Conservation (phyloP, 306 rosid genomes). For the Casuarina glauca region DNA sequence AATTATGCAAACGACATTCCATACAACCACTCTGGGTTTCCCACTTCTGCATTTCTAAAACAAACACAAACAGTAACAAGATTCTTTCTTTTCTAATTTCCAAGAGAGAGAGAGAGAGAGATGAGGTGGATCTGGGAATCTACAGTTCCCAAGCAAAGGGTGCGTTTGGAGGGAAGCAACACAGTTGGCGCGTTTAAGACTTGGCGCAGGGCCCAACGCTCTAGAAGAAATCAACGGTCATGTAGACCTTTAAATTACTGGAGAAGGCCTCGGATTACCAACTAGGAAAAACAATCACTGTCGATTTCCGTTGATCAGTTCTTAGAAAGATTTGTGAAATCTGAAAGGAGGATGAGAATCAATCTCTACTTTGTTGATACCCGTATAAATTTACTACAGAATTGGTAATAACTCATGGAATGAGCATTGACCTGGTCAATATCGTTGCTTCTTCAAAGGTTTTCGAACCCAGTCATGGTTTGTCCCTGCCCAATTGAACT, state of each 20-base stretch:
- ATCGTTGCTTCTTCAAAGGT: too few relatives aligned
- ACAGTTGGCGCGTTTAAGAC: neutral
- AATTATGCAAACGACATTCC: neutral
- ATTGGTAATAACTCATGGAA: too few relatives aligned
- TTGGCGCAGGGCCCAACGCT: neutral
- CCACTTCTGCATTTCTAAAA: neutral
- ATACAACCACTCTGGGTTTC: neutral
- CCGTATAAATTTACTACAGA: too few relatives aligned
- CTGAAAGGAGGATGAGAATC: too few relatives aligned
- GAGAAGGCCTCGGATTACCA: too few relatives aligned
- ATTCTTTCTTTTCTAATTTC: neutral
- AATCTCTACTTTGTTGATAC: too few relatives aligned
- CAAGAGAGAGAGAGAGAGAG: neutral
- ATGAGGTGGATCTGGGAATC: neutral
- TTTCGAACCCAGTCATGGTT: too few relatives aligned
- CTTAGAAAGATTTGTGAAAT: too few relatives aligned
- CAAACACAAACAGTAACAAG: neutral
- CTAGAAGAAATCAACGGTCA: neutral
- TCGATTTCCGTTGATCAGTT: too few relatives aligned
- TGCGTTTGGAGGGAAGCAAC: conserved; percentile 5
- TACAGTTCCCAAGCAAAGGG: conserved; percentile 1
- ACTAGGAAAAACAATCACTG: too few relatives aligned
- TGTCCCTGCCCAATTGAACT: too few relatives aligned
- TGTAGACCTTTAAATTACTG: neutral
- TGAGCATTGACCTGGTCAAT: too few relatives aligned